Conservation (phyloP, 345 rosid genomes). For the Eucalyptus cloeziana region DNA sequence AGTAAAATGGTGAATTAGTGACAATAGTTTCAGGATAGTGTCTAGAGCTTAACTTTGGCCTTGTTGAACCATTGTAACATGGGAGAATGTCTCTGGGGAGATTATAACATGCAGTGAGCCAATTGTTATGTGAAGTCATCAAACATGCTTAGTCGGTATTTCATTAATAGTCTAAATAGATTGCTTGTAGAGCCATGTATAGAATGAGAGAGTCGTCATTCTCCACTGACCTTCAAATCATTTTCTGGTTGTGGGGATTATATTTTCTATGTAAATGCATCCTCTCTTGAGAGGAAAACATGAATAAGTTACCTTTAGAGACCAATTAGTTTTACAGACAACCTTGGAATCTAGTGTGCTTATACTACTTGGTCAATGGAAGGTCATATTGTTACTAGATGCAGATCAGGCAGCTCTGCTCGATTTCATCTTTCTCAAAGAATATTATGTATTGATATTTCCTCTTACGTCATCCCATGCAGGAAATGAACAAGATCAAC, state of each 20-base stretch:
- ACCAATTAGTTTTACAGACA: neutral
- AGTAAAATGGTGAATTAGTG: neutral
- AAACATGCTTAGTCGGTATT: neutral
- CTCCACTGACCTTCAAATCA: neutral
- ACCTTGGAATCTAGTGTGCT: neutral
- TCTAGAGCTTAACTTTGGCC: neutral
- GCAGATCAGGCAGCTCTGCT: neutral
- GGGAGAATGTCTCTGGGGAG: neutral
- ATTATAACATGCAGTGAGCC: neutral
- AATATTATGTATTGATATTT: neutral
- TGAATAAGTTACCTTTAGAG: neutral
- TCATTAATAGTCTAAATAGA: neutral
- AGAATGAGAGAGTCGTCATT: neutral
- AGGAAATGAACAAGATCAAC: conserved; percentile 66
- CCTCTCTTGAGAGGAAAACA: neutral
- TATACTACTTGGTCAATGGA: neutral
- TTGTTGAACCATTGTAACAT: neutral
- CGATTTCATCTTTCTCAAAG: neutral
- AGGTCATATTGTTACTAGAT: neutral
- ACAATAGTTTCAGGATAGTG: neutral
- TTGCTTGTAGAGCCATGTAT: neutral
- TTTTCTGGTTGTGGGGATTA: neutral
- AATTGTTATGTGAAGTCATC: neutral
- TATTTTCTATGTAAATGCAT: neutral
- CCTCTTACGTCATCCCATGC: neutral